Evolutionary conservation across 2,329 filamentous ascomycete species (phyloP), one percentile per base, ranked within the genome.

Genomic region (Ascocoryne sarcoides): DNA sequence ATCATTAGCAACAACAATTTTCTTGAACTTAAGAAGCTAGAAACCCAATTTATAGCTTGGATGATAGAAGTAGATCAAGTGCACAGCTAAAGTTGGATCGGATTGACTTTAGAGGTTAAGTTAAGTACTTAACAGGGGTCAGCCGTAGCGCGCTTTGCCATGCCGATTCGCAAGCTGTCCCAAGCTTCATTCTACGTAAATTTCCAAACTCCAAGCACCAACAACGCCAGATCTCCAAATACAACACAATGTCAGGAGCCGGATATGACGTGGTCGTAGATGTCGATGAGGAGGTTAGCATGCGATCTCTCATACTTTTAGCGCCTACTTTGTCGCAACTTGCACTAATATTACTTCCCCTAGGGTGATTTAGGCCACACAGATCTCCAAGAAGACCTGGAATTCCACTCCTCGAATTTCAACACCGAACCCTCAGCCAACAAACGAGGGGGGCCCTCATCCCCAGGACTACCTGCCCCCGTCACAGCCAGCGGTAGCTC

Each of bases 221-320:
- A 40, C 21, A 38, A 36, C 28, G 33, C 28, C 14, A 19, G n/a
- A 20, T 37, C 30, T 36, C 5, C 12, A 10, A 18, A 18, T 33
- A 16, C 5, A 35, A 35, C 30, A 50, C 45, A 26, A 59, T 59
- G 56, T 53, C 57, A 32, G 56, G 54, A 63, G 75, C 85, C 60
- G 89, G 89, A 54, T 98, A 98, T 64, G 92, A 98, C 70, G 92
- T 94, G 47, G 90, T 98, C 51, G 92, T 98, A 45, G 92, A 98
- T 58, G 82, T 96, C 41, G 92, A 98, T 62, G 86, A 92, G 58
- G 92, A 96, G 76, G 88, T 94, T 67, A 50, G 65, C 26, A 20
- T 7, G 23, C 7, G 20, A 35, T 28, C 26, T 15, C 23, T 33
- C 12, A 31, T 10, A 14, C n/a, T n/a, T n/a, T n/a, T n/a, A n/a